These are phyloP conservation scores for Pugionium cornutum DNA, from an alignment of 345 rosid genomes.

Conservation along the genomic window DNA sequence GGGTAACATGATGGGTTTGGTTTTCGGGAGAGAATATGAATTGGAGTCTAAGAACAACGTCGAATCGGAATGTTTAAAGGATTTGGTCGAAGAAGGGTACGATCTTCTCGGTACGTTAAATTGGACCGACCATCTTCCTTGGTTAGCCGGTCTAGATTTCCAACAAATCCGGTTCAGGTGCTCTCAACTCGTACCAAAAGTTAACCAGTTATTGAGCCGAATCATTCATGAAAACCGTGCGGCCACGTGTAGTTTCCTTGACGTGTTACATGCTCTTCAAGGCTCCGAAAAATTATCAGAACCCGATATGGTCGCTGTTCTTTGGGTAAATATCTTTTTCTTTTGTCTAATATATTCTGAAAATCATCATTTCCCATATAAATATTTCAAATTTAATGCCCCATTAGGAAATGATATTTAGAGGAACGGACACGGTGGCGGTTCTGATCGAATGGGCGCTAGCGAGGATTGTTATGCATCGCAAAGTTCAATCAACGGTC, in stretches of 20 bases:
- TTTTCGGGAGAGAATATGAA: conserved; percentile 59
- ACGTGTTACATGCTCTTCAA: conserved; percentile 59
- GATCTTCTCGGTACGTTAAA: conserved; percentile 62
- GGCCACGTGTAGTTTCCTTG: conserved; percentile 54
- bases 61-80: conserved; percentile 52
- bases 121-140: conserved; percentile 76
- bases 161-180: conserved; percentile 70
- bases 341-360: no score
- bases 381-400: neutral
- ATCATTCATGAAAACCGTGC: conserved; percentile 52
- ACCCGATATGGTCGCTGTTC: conserved; percentile 71
- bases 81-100: conserved; percentile 70
- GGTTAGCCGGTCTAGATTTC: conserved; percentile 63
- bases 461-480: conserved; percentile 75
- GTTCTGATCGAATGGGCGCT: conserved; percentile 86
- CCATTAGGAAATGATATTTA: conserved; percentile 84
- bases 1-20: conserved; percentile 67
- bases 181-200: conserved; percentile 63
- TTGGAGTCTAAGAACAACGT: conserved; percentile 38
- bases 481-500: conserved; percentile 60
- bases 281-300: conserved; percentile 56
- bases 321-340: conserved; percentile 54
- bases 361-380: neutral
- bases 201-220: conserved; percentile 53
- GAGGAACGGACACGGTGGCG: conserved; percentile 90